Conservation (phyloP, 2,329 filamentous ascomycete species). For the Thyridium curvatum region DNA sequence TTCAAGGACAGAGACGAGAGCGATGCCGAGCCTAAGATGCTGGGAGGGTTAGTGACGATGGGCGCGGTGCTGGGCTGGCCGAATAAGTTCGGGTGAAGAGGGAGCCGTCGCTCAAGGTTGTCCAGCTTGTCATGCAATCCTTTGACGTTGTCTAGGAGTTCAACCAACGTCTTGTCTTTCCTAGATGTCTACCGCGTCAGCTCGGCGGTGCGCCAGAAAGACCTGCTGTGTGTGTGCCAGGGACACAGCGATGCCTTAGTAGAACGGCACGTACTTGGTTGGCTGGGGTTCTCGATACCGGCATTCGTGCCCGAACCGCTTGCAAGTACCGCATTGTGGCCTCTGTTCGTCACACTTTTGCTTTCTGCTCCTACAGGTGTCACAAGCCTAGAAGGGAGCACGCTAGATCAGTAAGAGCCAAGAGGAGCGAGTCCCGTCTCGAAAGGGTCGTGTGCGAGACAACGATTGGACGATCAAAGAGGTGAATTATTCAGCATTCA, state of each 20-base stretch:
- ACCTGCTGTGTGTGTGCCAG: too few species aligned
- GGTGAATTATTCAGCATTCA: background rate
- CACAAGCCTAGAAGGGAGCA: conserved; percentile 39
- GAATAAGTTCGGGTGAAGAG: background rate
- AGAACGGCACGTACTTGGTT: conserved; percentile 47
- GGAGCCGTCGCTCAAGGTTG: conserved; percentile 17
- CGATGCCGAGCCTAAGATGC: conserved; percentile 7
- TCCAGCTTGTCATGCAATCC: conserved; percentile 51
- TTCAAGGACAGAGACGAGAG: conserved; percentile 15
- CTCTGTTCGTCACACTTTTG: conserved; percentile 59
- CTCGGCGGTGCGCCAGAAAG: conserved; percentile 1
- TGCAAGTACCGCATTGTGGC: conserved; percentile 55
- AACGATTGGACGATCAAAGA: too few species aligned
- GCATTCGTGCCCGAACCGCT: conserved; percentile 51
- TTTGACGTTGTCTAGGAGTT: conserved; percentile 52
- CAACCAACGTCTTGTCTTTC: conserved; percentile 56
- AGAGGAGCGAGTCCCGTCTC: background rate
- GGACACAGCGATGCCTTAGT: background rate
- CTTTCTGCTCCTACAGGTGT: conserved; percentile 54
- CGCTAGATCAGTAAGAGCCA: background rate
- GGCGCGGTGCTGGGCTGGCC: background rate
- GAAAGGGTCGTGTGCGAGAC: background rate
- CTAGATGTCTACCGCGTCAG: conserved; percentile 25
- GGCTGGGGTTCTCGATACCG: conserved; percentile 54
- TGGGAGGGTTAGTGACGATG: background rate